phyloP scores from a whole-genome alignment of 495 filamentous ascomycete genomes.

The Trichoderma gamsii region DNA sequence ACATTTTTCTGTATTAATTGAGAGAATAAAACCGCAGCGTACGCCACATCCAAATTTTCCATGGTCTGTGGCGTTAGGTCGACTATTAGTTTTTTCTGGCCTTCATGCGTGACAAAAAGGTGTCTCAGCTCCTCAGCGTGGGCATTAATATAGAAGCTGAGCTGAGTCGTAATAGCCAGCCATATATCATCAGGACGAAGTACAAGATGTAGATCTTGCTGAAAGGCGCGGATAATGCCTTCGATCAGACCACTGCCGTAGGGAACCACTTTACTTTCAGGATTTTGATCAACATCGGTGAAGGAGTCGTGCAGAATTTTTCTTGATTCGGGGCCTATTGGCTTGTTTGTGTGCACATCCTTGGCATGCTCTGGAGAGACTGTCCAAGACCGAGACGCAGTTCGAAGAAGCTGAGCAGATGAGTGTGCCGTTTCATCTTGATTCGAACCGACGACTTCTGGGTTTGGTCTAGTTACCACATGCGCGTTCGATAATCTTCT shows the following conservation, averaged over 20 bases:
- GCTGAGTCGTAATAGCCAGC: constrained; percentile 51
- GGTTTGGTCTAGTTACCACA: background rate
- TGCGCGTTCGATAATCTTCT: background rate
- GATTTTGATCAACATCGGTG: background rate
- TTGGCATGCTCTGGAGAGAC: background rate
- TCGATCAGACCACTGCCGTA: background rate
- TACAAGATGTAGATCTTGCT: constrained; percentile 41
- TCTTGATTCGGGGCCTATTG: background rate
- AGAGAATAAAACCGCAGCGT: constrained; percentile 34
- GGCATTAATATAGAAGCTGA: constrained; percentile 46
- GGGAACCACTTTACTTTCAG: background rate
- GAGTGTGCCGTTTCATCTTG: background rate
- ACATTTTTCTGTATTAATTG: constrained; percentile 33
- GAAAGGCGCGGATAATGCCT: constrained; percentile 18
- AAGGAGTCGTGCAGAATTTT: background rate
- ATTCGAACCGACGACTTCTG: background rate
- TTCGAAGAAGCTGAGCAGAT: background rate
- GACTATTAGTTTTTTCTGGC: constrained; percentile 41
- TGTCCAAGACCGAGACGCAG: background rate
- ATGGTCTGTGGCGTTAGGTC: constrained; percentile 23
- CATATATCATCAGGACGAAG: constrained; percentile 59
- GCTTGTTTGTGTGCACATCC: background rate
- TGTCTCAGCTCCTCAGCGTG: constrained; percentile 40
- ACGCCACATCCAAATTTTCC: constrained; percentile 33
- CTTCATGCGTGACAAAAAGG: constrained; percentile 39